Base-by-base conservation (phyloP, 2,329 filamentous ascomycete species). In the Fusarium hainanense region DNA sequence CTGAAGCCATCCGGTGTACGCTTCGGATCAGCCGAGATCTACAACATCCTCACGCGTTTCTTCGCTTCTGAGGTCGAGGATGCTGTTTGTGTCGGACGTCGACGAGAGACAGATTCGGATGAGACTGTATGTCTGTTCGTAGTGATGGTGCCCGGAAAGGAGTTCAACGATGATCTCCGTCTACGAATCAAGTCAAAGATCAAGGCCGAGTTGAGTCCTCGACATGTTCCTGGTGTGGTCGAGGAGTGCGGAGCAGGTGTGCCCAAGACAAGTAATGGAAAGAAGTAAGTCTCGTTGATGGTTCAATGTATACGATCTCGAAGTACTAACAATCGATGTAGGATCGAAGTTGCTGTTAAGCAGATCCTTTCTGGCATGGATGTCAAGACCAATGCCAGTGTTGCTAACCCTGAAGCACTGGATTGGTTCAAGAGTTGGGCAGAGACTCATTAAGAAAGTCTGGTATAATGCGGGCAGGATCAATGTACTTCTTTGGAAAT, bases 21-120 rank as follows among this genome's bases (percentile, higher is more conserved):
- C 1, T 98, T 99, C 76, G 95, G 95, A 7, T 94, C 90, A 32
- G 94, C 95, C 1, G 96, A 99, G 83, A 97, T 99, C 21, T 98
- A 98, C 81, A 98, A 97, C 77, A 85, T 98, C n/a, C 82, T 98
- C 28, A 88, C 96, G 3, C 89, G 92, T 70, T 92, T 94, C 80
- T 98, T 98, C 74, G 87, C 90, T 0, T 82, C 85, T 13, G 88
- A 95, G 58, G 84, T 98, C 20, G 91, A 93, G 63, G 95, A 99
- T 74, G 93, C 93, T 1, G 85, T 98, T 3, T 98, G 95, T 76
- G 89, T 98, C 37, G 95, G 96, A 0, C 86, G 93, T 4, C 84
- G 94, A 59, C 87, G 89, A 20, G 84, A 88, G 54, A 84, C 85
- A 6, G 94, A 97, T 76, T 83, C 84, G 0, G 94, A 97, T 76